Base-by-base conservation (phyloP, 768 basidiomycete species). In the Tubosaeta brunneosetosa region DNA sequence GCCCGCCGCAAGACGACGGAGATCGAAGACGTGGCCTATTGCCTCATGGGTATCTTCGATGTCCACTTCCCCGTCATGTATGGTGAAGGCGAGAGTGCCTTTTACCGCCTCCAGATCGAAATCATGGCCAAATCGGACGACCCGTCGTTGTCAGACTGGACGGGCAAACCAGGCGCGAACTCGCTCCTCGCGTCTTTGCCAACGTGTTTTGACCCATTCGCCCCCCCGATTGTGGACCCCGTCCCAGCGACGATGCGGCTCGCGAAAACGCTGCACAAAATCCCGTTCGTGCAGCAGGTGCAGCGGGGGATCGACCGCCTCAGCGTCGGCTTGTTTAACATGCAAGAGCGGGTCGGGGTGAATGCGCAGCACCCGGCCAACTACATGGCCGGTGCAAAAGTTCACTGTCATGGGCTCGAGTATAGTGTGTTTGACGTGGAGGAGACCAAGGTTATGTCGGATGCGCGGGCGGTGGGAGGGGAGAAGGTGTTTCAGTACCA, bases 61-160 rank as follows among this genome's bases (percentile, higher is more conserved):
- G 62, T 66, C 17, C 55, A 60, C 38, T 50, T 68, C 42, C 58
- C 68, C 12, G 61, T 68, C 41, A 54, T 59, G 56, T 68, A 70
- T 38, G 68, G 68, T 29, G 68, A 65, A 32, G 65, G 61, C 26
- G 51, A 49, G 7, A 47, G 58, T 13, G 67, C 67, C 9, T 69
- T 69, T 16, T 44, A 27, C 32, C 58, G 67, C 22, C 61, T 69
- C 32, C 65, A 65, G 50, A 55, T 56, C 49, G 64, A 62, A 42
- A 63, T 66, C 47, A 67, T 65, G 65, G 41, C 50, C 3, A 53
- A 32, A 6, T 60, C 63, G 1, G 62, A 59, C 11, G 64, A 65
- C 17, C 37, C 57, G 17, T 56, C 62, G 7, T 52, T 65, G 27
- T 67, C 65, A 27, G 65, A 65, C 45, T 65, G 64, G 64, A 61